Percentiles rank a stretch among this genome's conserved stretches.
These are phyloP conservation scores for Barbarea vulgaris DNA, from an alignment of 345 rosid genomes.

Conservation along the genomic window DNA sequence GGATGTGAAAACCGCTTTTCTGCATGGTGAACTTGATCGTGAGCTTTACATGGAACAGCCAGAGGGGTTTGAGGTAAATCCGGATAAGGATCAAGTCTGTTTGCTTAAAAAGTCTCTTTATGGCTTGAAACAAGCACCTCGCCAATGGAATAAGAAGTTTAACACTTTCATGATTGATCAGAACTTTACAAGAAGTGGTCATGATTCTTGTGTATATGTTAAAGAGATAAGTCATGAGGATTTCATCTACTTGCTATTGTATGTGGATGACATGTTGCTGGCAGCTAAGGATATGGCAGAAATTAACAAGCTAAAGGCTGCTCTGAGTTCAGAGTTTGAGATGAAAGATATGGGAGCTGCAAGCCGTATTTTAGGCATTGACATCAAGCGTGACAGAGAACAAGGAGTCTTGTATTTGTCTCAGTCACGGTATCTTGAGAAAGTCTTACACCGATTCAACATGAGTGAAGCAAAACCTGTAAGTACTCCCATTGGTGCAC, in stretches of 20 bases:
- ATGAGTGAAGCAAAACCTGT: fast-evolving
- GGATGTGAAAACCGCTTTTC: too few species aligned
- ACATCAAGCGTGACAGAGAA: fast-evolving
- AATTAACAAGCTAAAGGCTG: fast-evolving
- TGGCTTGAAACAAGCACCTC: neutral
- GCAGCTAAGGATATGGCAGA: fast-evolving
- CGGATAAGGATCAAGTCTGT: fast-evolving
- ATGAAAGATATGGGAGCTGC: neutral
- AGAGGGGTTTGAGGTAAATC: too few species aligned
- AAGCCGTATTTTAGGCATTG: neutral
- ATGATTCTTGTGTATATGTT: neutral
- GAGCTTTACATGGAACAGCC: too few species aligned
- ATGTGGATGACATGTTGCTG: neutral
- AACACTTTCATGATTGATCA: neutral
- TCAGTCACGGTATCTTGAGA: fast-evolving
- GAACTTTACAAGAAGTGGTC: neutral
- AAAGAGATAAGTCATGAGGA: too few species aligned
- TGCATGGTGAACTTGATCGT: too few species aligned
- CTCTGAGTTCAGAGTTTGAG: neutral
- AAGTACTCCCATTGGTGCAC: neutral
- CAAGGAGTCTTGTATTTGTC: neutral
- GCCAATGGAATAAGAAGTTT: neutral
- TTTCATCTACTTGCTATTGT: neutral
- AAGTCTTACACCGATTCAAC: fast-evolving
- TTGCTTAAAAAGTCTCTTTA: neutral